phyloP scores from a whole-genome alignment of 768 basidiomycete species.

The Suillus plorans region DNA sequence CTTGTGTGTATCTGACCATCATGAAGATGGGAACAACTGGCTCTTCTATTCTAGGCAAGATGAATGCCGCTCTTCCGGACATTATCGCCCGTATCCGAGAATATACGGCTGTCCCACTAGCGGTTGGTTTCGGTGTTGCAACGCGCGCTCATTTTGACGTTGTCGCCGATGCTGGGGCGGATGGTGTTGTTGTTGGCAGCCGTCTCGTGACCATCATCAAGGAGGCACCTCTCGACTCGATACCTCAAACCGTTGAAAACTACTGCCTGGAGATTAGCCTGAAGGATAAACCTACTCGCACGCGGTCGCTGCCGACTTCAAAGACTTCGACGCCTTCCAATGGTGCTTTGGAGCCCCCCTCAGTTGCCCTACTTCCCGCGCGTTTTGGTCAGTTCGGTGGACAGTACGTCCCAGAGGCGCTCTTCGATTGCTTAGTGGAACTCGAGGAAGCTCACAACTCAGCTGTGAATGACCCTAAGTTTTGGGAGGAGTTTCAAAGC shows the following conservation, averaged over 20 bases:
- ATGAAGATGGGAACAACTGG: slow-evolving; percentile 96
- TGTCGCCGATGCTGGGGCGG: slow-evolving; percentile 86
- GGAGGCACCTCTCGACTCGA: slow-evolving; percentile 47
- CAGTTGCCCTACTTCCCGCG: slow-evolving; percentile 55
- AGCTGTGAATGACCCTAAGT: slow-evolving; percentile 84
- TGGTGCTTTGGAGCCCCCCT: neutral
- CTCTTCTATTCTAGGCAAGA: slow-evolving; percentile 68
- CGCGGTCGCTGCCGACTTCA: slow-evolving; percentile 3
- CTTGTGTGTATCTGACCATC: slow-evolving; percentile 8
- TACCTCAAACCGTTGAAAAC: slow-evolving; percentile 56
- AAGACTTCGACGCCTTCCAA: slow-evolving; percentile 1
- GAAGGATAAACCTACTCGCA: slow-evolving; percentile 32
- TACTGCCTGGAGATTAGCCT: slow-evolving; percentile 75
- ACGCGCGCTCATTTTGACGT: slow-evolving; percentile 85
- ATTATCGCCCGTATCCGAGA: slow-evolving; percentile 83
- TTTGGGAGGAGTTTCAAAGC: slow-evolving; percentile 88
- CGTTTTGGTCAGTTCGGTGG: slow-evolving; percentile 96
- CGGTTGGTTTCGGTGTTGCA: slow-evolving; percentile 96
- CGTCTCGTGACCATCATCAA: slow-evolving; percentile 82
- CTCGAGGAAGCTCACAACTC: slow-evolving; percentile 87
- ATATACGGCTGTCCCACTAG: slow-evolving; percentile 78
- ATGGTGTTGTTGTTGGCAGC: slow-evolving; percentile 93
- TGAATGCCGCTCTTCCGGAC: slow-evolving; percentile 78
- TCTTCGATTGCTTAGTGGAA: slow-evolving; percentile 91
- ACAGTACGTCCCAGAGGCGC: slow-evolving; percentile 94